Conservation (phyloP, 768 basidiomycete species). For the Panus rudis region DNA sequence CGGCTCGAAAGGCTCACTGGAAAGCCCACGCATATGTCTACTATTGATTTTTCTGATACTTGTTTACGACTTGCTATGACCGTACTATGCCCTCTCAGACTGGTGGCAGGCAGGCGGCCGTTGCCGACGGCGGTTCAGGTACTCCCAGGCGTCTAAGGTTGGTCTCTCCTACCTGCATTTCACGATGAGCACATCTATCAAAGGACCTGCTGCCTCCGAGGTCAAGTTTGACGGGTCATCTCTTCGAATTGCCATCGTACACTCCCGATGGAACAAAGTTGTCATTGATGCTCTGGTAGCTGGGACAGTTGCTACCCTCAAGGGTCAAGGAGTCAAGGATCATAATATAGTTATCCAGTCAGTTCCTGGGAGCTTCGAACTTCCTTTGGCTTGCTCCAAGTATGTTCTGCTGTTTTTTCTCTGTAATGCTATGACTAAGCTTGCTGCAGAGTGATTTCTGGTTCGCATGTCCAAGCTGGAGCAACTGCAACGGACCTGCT, state of each 20-base stretch:
- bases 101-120: too few relatives aligned
- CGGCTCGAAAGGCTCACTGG: too few relatives aligned
- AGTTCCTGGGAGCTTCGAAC: slow-evolving; percentile 93
- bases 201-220: slow-evolving; percentile 61
- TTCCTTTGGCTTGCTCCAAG: slow-evolving; percentile 82
- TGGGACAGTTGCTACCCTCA: slow-evolving; percentile 75
- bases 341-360: slow-evolving; percentile 86
- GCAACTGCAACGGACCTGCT: slow-evolving; percentile 79
- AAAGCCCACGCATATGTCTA: too few relatives aligned
- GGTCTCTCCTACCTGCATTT: neutral
- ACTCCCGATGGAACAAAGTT: slow-evolving; percentile 90
- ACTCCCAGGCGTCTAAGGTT: slow-evolving; percentile 1
- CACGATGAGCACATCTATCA: slow-evolving; percentile 47
- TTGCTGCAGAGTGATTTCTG: slow-evolving; percentile 70
- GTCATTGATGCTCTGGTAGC: slow-evolving; percentile 82
- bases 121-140: too few relatives aligned
- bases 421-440: neutral
- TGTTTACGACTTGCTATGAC: too few relatives aligned
- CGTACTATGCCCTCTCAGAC: too few relatives aligned
- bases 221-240: slow-evolving; percentile 69
- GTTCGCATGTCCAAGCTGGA: slow-evolving; percentile 74
- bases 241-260: slow-evolving; percentile 86
- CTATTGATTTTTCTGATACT: too few relatives aligned
- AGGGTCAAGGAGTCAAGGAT: slow-evolving; percentile 80
- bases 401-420: slow-evolving; percentile 30